Base-by-base conservation (phyloP, 163 green algal species). In the Prototheca cutis region DNA sequence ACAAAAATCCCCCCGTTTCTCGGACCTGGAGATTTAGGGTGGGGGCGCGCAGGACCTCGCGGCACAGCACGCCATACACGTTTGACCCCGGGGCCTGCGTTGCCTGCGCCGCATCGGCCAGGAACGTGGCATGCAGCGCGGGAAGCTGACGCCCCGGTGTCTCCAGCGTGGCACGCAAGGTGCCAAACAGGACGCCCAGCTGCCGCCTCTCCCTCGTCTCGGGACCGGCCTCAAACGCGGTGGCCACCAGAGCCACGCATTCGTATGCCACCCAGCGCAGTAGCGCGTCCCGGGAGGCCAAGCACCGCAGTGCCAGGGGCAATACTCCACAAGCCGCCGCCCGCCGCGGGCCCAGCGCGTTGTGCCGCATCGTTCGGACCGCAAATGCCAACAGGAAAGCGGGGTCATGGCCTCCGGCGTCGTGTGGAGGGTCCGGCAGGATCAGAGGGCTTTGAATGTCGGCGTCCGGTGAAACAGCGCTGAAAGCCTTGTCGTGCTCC, bases 131-230 rank as follows among this genome's bases (percentile, higher is more conserved):
- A 27, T 62, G 52, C 48, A 66, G 42, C 10, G 67, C 45, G 25
- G 73, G 60, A 23, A 80, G 63, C 40, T 63, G 57, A n/a, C 58
- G 48, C 39, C 80, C 70, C 39, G 73, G 73, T 19, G 6, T 30
- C 8, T 63, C 23, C 15, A 80, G n/a, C 13, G 61, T 31, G 39
- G 27, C 42, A 18, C 59, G 54, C 40, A 80, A 6, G 28, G 42
- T 32, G 27, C 40, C 23, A 40, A 80, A 48, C 49, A 81, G 61
- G 53, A 64, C 63, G 29, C 47, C 58, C 21, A 70, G 63, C 55
- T 63, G 55, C 27, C 42, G 33, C 21, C 27, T 47, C 55, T 64
- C 63, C 13, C 49, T 17, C 27, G 61, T 62, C 3, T 63, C 63
- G 0, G n/a, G n/a, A n/a, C 23, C 36, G 3, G 47, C 55, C 2